Evolutionary conservation across 2,329 filamentous ascomycete genomes (phyloP), one percentile per base, ranked within the genome.

Genomic region (Fusarium nelsonii): DNA sequence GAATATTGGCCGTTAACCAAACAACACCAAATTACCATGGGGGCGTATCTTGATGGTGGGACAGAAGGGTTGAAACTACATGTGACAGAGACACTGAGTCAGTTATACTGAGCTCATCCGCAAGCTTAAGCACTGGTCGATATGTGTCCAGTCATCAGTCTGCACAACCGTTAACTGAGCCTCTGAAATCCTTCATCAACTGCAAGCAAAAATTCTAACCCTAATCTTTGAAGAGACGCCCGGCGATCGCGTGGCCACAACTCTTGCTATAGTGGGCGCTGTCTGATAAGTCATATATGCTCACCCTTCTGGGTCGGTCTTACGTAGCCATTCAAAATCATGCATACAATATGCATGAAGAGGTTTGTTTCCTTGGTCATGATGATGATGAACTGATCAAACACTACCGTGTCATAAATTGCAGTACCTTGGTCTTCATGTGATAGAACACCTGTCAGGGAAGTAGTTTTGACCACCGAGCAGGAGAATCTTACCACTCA

Each of bases 1-100:
- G 7, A 43, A 50, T 10, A n/a, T 34, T n/a, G 18, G 26, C 9
- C 6, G 23, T 18, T 39, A 28, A 58, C 33, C 23, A 53, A 36
- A 15, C 15, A 54, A 20, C 11, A 26, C 26, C 16, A 14, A 34
- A 39, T 14, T 6, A 11, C 8, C 32, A 37, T n/a, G 36, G 6
- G 28, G 16, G 18, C 34, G 26, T 14, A 26, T 26, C 23, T 28
- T 15, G 28, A 40, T 39, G 28, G 26, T n/a, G 34, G 8, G 9
- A 51, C n/a, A 8, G 4, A 20, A 18, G 15, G 26, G 20, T 23
- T 44, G 14, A 52, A 46, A 46, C 8, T 30, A 18, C 26, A 41
- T 26, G 30, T 23, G 34, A 28, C 15, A 36, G 12, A 30, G 36
- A 12, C 26, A 58, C 18, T 30, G 60, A 63, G 50, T 63, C 58